phyloP scores from a whole-genome alignment of 768 basidiomycete genomes.

The Pisolithus microcarpus region DNA sequence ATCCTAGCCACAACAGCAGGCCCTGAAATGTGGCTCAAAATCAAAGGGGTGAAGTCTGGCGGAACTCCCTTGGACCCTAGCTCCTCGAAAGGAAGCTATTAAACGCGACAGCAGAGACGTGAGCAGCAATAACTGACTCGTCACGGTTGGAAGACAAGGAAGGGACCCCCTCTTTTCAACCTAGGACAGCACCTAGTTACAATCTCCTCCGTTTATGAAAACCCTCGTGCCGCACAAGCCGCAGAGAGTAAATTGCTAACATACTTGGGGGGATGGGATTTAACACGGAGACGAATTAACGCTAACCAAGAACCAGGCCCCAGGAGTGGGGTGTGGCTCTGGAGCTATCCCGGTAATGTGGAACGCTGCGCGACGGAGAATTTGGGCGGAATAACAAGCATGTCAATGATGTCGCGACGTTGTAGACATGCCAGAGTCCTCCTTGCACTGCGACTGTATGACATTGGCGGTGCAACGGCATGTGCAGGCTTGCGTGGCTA shows the following conservation, averaged over 20 bases:
- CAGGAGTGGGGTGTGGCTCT: not conserved
- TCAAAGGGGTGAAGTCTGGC: too few relatives aligned
- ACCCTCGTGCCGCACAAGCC: not conserved
- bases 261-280: not conserved
- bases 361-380: not conserved
- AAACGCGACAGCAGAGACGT: too few relatives aligned
- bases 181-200: too few relatives aligned
- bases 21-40: too few relatives aligned
- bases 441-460: conserved; percentile 66
- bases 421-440: conserved; percentile 77
- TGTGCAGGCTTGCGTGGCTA: conserved; percentile 90
- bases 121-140: too few relatives aligned
- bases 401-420: conserved; percentile 84
- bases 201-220: too few relatives aligned
- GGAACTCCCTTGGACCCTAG: too few relatives aligned
- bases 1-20: too few relatives aligned
- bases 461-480: conserved; percentile 93
- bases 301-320: not conserved
- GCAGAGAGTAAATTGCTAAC: not conserved
- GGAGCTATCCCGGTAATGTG: not conserved
- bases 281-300: not conserved
- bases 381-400: conserved; percentile 74
- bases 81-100: too few relatives aligned
- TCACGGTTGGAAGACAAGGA: too few relatives aligned
- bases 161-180: too few relatives aligned